Evolutionary conservation across 2,329 filamentous ascomycete genomes (phyloP).

Genomic region (Periconia sp.): DNA sequence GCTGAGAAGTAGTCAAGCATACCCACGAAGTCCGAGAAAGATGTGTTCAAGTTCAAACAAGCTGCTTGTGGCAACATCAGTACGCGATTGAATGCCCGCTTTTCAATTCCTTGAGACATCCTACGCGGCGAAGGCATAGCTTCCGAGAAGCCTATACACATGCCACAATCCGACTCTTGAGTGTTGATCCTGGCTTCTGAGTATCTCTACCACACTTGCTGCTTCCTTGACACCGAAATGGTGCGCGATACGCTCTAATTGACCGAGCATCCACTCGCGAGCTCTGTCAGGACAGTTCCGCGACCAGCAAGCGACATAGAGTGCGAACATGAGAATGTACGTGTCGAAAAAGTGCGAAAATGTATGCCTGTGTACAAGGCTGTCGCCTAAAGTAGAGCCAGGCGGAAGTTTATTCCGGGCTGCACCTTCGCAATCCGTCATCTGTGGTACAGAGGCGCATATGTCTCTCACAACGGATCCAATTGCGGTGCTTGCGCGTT

Average conservation of each 20-base stretch:
- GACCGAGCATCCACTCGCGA: constrained; percentile 12
- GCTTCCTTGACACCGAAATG: constrained; percentile 23
- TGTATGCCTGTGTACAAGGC: constrained; percentile 12
- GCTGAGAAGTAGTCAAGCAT: too few relatives aligned
- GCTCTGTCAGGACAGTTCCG: constrained; percentile 6
- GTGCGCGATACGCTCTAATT: constrained; percentile 14
- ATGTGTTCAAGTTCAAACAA: too few relatives aligned
- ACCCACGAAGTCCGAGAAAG: too few relatives aligned
- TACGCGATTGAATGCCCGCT: too few relatives aligned
- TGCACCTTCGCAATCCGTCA: constrained; percentile 28
- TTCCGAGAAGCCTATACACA: constrained; percentile 19
- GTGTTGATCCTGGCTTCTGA: constrained; percentile 3
- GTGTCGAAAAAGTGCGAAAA: constrained; percentile 18
- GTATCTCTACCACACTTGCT: constrained; percentile 8
- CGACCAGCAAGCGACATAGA: constrained; percentile 19
- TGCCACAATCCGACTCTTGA: constrained; percentile 15
- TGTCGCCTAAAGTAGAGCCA: neutral
- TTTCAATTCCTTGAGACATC: neutral
- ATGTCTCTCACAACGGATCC: constrained; percentile 33
- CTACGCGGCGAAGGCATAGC: constrained; percentile 20
- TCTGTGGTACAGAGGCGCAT: constrained; percentile 40
- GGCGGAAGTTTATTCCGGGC: constrained; percentile 22
- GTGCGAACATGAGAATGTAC: constrained; percentile 17
- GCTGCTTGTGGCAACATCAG: too few relatives aligned
- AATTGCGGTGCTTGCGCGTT: constrained; percentile 23